These are phyloP conservation scores for Xylaria sp. DNA, from an alignment of 495 filamentous ascomycete species.

Conservation along the genomic window DNA sequence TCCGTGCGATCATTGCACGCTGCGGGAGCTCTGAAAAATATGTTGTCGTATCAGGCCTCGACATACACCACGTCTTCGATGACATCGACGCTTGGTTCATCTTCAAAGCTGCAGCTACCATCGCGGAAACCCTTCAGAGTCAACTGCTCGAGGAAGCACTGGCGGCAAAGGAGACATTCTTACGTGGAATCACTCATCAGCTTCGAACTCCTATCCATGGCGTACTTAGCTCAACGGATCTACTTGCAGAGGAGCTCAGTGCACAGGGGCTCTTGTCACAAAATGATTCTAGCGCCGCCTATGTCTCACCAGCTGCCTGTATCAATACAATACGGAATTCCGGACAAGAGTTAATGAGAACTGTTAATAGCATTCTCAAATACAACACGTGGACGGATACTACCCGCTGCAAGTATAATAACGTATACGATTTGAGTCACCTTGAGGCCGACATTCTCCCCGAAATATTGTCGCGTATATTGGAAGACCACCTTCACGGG, in stretches of 20 bases:
- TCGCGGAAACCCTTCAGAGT: constrained; percentile 24
- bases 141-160: constrained; percentile 29
- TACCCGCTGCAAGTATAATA: not conserved
- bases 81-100: constrained; percentile 32
- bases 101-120: constrained; percentile 19
- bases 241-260: constrained; percentile 40
- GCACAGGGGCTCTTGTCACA: constrained; percentile 1
- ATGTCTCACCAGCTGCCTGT: constrained; percentile 17
- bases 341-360: constrained; percentile 29
- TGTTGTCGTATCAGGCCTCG: constrained; percentile 24
- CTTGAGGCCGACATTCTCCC: constrained; percentile 14
- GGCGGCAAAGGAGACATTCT: constrained; percentile 47
- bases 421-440: not conserved
- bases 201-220: constrained; percentile 50
- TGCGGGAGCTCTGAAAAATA: constrained; percentile 26
- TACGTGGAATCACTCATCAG: constrained; percentile 49
- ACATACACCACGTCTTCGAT: constrained; percentile 31
- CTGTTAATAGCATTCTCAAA: constrained; percentile 31
- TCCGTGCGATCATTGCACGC: constrained; percentile 24
- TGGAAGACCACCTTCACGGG: not conserved
- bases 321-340: constrained; percentile 22
- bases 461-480: not conserved
- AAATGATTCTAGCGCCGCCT: not conserved
- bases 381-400: constrained; percentile 28
- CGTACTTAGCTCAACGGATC: constrained; percentile 47